Percentiles rank a stretch among this genome's conserved stretches.
Evolutionary conservation across 495 filamentous ascomycete species (phyloP).

Genomic region (Tuber magnatum): DNA sequence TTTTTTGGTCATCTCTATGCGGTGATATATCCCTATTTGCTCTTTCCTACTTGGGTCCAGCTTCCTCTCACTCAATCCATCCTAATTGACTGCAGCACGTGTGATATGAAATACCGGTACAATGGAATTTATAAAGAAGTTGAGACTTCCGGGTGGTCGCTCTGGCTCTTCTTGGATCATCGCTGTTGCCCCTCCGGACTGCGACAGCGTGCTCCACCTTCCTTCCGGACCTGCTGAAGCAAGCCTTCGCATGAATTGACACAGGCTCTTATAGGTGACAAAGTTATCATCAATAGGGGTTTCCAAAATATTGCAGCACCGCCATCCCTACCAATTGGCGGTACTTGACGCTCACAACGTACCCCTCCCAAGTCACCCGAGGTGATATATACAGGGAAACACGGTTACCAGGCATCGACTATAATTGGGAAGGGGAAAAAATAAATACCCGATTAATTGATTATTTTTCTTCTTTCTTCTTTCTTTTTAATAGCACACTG

Average conservation of each 20-base stretch:
- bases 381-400: neutral
- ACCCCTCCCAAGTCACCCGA: neutral
- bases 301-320: neutral
- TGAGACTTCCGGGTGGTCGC: slow-evolving; percentile 13
- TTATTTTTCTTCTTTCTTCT: neutral
- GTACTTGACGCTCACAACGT: neutral
- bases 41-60: neutral
- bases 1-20: neutral
- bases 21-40: neutral
- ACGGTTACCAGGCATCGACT: neutral
- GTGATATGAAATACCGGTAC: slow-evolving; percentile 9
- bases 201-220: neutral
- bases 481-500: neutral
- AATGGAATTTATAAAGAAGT: slow-evolving; percentile 29
- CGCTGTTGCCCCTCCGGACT: neutral
- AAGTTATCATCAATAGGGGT: neutral
- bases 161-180: neutral
- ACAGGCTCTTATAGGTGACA: neutral
- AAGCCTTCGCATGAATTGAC: neutral
- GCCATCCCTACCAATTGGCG: neutral
- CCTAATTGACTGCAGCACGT: slow-evolving; percentile 11
- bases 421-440: neutral
- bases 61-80: slow-evolving; percentile 5
- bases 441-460: neutral
- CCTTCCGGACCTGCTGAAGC: neutral